Evolutionary conservation across 1,284 basidiomycete genomes (phyloP), one percentile per base, ranked within the genome.

Genomic region (Stygiomarasmius scandens): DNA sequence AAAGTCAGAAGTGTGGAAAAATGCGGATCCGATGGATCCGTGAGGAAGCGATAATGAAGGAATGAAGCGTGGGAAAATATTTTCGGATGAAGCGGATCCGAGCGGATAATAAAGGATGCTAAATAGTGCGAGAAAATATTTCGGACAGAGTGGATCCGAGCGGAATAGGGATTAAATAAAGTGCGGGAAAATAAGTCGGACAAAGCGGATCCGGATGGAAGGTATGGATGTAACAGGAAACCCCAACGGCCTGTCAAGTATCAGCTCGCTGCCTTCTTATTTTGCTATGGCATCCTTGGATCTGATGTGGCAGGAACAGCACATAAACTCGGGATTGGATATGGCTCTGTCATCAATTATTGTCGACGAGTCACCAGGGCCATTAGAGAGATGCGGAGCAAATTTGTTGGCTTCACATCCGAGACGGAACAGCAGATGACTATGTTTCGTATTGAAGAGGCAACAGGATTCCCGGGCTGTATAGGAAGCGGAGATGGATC

Each of bases 401-500:
- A 51, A 11, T 38, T 62, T 24, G 41, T 67, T 12, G 44, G 55
- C 2, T 66, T 60, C 55, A 60, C 62, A 25, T 53, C 38, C 38
- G 48, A 49, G 1, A 47, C 56, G 19, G 43, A 49, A 14, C 53
- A 55, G 24, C 20, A 23, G 52, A 25, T 9, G 11, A 25, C 55
- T 23, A 27, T 47, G 41, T 4, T 12, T 19, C 6, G 1, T 10
- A 56, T 56, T 25, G 22, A 51, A 24, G 56, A 60, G 25, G 34
- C 51, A n/a, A 59, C 63, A 10, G 69, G 68, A 2, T 66, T 69
- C 50, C 55, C 55, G 0, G 60, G 60, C 1, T 68, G 69, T 45
- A 52, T 69, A 34, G 68, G 67, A 1, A 56, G 56, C n/a, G 58
- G 63, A 2, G 66, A 69, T 59, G 62, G 68, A 3, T 60, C 62